Percentiles rank a stretch among this genome's conserved stretches.
These are phyloP conservation scores for Xerocomus alliaceus DNA, from an alignment of 1,284 basidiomycete genomes.

Conservation along the genomic window DNA sequence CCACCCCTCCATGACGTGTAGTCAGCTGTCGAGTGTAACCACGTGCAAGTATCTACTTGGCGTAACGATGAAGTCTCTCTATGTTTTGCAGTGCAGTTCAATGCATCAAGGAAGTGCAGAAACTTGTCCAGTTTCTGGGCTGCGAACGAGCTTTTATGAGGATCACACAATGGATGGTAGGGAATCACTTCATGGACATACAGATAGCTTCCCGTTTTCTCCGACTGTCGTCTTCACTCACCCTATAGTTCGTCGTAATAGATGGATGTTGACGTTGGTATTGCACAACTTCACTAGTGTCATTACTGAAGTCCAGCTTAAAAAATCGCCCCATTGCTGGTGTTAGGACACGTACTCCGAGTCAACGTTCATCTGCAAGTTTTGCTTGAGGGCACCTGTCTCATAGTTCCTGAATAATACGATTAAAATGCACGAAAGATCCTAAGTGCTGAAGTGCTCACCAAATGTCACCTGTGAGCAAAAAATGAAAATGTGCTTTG, in stretches of 20 bases:
- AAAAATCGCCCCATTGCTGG: not conserved
- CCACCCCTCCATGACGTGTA: conserved; percentile 8
- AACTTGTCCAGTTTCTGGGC: conserved; percentile 1
- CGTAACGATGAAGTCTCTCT: not conserved
- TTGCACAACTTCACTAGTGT: not conserved
- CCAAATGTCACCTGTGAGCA: not conserved
- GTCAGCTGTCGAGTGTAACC: not conserved
- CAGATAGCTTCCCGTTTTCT: not conserved
- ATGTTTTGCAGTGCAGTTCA: conserved; percentile 10
- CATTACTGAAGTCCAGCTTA: not conserved
- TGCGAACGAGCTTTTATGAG: not conserved
- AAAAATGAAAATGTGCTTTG: not conserved
- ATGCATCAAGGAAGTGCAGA: not conserved
- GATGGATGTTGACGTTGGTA: not conserved
- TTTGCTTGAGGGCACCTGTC: not conserved
- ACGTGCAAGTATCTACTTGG: conserved; percentile 8
- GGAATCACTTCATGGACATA: not conserved
- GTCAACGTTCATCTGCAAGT: not conserved
- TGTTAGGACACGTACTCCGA: not conserved
- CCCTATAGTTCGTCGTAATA: not conserved
- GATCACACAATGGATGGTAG: too few relatives aligned
- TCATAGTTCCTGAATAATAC: not conserved
- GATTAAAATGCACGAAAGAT: not conserved
- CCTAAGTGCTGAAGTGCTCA: not conserved
- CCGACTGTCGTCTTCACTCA: not conserved